phyloP scores from a whole-genome alignment of 2,329 filamentous ascomycete genomes.

The Eutypa lata region DNA sequence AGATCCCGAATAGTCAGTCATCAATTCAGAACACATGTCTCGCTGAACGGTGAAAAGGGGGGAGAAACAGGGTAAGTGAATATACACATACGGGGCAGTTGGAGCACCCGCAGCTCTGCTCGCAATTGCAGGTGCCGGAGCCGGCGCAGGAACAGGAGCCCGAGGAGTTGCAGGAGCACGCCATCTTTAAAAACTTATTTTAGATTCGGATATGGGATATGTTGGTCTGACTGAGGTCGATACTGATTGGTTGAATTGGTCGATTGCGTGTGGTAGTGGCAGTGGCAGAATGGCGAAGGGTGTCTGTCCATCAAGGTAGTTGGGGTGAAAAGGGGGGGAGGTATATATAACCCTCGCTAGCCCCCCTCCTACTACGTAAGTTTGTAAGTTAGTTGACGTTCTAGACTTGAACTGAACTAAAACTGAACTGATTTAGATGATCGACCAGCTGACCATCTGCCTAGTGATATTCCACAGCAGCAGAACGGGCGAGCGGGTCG shows the following conservation, averaged over 20 bases:
- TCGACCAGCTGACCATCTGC: too few species aligned
- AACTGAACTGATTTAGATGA: too few species aligned
- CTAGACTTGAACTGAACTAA: neutral
- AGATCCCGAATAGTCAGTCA: too few species aligned
- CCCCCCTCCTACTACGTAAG: too few species aligned
- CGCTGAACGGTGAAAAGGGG: neutral
- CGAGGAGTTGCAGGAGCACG: conserved; percentile 23
- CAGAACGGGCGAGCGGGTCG: too few species aligned
- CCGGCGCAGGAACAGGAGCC: conserved; percentile 22
- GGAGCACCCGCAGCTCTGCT: conserved; percentile 24
- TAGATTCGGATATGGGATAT: too few species aligned
- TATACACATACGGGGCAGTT: conserved; percentile 24
- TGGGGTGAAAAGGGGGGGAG: neutral
- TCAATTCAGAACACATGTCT: too few species aligned
- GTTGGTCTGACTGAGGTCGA: neutral
- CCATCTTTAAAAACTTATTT: too few species aligned
- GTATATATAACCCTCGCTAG: too few species aligned
- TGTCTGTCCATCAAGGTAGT: neutral
- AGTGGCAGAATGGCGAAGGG: neutral
- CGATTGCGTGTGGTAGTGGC: neutral
- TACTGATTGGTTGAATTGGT: conserved; percentile 1
- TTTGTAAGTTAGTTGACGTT: neutral
- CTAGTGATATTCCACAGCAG: too few species aligned
- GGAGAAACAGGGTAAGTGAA: neutral
- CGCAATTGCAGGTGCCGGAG: conserved; percentile 24